Base-by-base conservation (phyloP, 2,329 filamentous ascomycete species). In the Exophiala dermatitidis region DNA sequence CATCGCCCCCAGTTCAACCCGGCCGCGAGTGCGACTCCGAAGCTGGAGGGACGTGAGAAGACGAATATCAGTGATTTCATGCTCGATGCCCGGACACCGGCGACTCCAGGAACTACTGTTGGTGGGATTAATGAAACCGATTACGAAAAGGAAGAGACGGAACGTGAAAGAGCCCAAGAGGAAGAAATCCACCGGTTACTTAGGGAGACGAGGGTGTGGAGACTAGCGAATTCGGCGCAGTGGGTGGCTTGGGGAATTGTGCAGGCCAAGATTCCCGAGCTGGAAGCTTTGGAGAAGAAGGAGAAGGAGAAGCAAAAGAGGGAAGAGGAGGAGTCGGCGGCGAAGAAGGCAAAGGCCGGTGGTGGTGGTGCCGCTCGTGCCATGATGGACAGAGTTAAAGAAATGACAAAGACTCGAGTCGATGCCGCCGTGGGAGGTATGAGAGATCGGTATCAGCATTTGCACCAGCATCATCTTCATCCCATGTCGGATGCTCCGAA, bases 191-290 rank as follows among this genome's bases (percentile, higher is more conserved):
- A 81, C 46, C 79, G 82, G 48, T 75, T 98, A 30, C 74, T 93
- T 65, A 80, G 84, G 38, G 90, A 97, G 71, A 84, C 88, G 2
- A 77, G 83, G 10, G 75, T 95, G 43, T 98, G 93, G 93, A 82
- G 93, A 2, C 76, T 88, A 0, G 88, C 89, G 37, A 95, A 93
- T 71, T 90, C 85, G 34, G 89, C 88, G 1, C 82, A 87, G 71
- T 98, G 93, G 93, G 82, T 94, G 28, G 88, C 90, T 1, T 98
- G 93, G 93, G 93, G 93, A 28, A 88, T 97, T 57, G 86, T 98
- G 48, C 93, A 98, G 71, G 91, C 93, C 45, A 90, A 93, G 67
- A 77, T 95, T 1, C 83, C 88, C 0, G 88, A 84, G 0, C 75
- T 91, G 67, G 81, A 85, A 48, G 69, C 71, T 52, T 70, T 67